A percentile compares a stretch with the other conserved stretches of the same genome.
Conservation (phyloP, 139 green algal genomes). For the Micractinium sp. region DNA sequence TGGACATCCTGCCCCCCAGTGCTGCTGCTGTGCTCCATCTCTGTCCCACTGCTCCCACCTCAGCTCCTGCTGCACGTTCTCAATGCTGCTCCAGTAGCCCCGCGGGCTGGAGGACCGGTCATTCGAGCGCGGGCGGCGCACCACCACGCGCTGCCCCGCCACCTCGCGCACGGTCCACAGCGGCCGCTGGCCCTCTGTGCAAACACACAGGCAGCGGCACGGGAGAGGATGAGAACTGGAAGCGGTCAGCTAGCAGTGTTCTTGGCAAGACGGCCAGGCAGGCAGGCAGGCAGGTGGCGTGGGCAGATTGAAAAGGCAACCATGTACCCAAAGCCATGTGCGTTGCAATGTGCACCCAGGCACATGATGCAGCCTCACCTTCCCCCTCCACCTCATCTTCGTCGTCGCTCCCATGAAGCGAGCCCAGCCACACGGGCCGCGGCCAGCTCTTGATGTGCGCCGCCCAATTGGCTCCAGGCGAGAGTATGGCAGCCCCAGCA, state of each 20-base stretch:
- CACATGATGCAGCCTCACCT: not conserved
- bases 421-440: constrained; percentile 12
- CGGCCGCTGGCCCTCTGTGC: not conserved
- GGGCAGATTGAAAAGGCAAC: not conserved
- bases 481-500: not conserved
- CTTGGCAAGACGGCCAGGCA: not conserved
- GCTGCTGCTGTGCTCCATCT: too few relatives aligned
- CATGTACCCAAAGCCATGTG: not conserved
- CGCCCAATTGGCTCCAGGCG: not conserved
- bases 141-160: constrained; percentile 17
- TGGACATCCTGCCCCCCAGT: too few relatives aligned
- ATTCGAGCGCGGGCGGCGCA: not conserved
- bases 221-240: not conserved
- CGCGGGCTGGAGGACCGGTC: not conserved
- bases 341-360: too few relatives aligned
- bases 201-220: not conserved
- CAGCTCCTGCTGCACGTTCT: constrained; percentile 59
- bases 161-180: constrained; percentile 35
- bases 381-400: not conserved
- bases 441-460: constrained; percentile 12
- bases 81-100: constrained; percentile 54
- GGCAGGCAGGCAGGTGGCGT: not conserved
- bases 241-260: not conserved
- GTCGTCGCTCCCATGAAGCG: not conserved
- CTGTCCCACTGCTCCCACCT: not conserved